Evolutionary conservation across 495 filamentous ascomycete genomes (phyloP).

Genomic region (Geopyxis carbonaria): DNA sequence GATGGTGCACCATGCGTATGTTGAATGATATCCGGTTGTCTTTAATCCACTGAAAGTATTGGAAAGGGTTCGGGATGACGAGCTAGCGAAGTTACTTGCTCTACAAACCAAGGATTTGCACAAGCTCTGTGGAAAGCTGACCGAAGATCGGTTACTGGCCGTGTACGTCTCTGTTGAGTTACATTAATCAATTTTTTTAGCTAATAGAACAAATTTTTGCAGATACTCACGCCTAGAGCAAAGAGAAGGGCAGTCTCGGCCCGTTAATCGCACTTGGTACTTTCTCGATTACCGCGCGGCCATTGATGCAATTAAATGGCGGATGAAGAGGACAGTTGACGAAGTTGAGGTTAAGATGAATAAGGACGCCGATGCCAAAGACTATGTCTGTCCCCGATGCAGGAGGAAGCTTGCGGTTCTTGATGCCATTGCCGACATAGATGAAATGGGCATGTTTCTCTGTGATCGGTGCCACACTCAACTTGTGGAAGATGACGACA

Average conservation of each 20-base stretch:
- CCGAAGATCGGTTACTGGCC: conserved; percentile 67
- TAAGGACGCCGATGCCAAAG: conserved; percentile 70
- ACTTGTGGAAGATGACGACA: conserved; percentile 51
- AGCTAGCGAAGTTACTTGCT: conserved; percentile 67
- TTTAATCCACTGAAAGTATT: neutral
- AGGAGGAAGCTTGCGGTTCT: conserved; percentile 70
- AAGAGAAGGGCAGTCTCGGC: conserved; percentile 61
- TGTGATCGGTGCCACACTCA: conserved; percentile 66
- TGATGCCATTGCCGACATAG: conserved; percentile 40
- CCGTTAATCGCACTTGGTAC: conserved; percentile 77
- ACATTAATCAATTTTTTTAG: no score
- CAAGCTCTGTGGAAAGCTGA: conserved; percentile 64
- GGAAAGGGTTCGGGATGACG: conserved; percentile 59
- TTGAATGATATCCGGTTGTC: conserved; percentile 11
- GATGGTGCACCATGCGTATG: conserved; percentile 73
- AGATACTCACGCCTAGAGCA: conserved; percentile 66
- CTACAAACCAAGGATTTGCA: conserved; percentile 79
- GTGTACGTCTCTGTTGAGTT: conserved; percentile 38
- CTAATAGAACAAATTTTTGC: conserved; percentile 2
- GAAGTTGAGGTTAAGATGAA: conserved; percentile 65
- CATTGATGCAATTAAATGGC: conserved; percentile 93
- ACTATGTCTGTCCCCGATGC: conserved; percentile 72
- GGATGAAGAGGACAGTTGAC: conserved; percentile 66
- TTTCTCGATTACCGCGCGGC: conserved; percentile 89
- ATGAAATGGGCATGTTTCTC: conserved; percentile 42